These are phyloP conservation scores for Candida frijolesensis DNA, from an alignment of 1,139 yeast species.

Conservation along the genomic window DNA sequence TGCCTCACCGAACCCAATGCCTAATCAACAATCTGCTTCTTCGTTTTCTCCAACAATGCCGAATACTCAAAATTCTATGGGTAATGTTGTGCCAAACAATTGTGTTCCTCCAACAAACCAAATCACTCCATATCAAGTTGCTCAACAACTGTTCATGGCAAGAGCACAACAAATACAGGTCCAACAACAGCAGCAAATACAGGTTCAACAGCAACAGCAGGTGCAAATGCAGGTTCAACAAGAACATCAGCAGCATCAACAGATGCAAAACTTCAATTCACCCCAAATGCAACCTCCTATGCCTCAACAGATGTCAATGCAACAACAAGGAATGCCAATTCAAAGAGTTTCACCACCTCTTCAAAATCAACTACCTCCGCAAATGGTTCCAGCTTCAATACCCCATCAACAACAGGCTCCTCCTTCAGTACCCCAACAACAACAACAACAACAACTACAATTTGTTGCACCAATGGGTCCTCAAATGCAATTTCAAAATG, in stretches of 20 bases:
- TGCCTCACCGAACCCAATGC: neutral
- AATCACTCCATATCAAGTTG: conserved; percentile 8
- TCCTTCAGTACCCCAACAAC: conserved; percentile 9
- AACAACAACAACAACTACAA: conserved; percentile 1
- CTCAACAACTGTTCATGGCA: conserved; percentile 11
- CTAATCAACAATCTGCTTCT: neutral
- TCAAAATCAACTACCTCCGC: conserved; percentile 11
- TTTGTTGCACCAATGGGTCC: conserved; percentile 1
- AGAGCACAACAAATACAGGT: conserved; percentile 10
- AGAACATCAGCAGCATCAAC: conserved; percentile 8
- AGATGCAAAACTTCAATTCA: conserved; percentile 1
- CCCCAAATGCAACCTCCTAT: conserved; percentile 1
- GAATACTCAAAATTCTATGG: neutral
- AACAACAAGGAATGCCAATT: conserved; percentile 3
- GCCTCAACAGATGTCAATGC: conserved; percentile 7
- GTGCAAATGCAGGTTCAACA: no score
- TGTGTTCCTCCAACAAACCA: neutral
- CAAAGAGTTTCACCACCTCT: conserved; percentile 7
- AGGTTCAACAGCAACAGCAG: conserved; percentile 11
- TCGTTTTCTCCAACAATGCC: neutral
- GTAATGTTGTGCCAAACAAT: neutral
- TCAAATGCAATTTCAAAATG: conserved; percentile 2
- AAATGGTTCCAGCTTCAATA: neutral
- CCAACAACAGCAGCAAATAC: conserved; percentile 9
- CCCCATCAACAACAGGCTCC: conserved; percentile 12